A percentile compares a stretch with the other conserved stretches of the same genome.
phyloP scores from a whole-genome alignment of 2,329 filamentous ascomycete genomes.

The Monosporascus sp. region DNA sequence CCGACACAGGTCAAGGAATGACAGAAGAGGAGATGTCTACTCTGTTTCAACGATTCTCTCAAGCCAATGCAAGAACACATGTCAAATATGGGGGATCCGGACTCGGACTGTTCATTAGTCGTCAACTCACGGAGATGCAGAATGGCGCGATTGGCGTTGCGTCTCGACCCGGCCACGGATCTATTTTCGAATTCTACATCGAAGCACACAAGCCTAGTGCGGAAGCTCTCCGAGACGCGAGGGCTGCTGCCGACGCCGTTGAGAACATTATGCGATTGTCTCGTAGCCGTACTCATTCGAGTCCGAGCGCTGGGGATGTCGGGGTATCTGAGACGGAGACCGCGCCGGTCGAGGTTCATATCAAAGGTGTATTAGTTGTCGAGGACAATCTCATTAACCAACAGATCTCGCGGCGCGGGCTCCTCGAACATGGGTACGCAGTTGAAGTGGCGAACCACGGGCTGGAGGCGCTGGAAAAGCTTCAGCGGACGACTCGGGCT shows the following conservation, averaged over 20 bases:
- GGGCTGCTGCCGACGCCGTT: slow-evolving; percentile 30
- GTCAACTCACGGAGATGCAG: slow-evolving; percentile 68
- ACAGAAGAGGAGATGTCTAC: slow-evolving; percentile 58
- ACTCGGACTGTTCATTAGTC: slow-evolving; percentile 67
- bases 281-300: slow-evolving; percentile 4
- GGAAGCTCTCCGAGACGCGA: slow-evolving; percentile 34
- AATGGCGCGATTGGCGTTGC: slow-evolving; percentile 70
- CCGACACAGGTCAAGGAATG: slow-evolving; percentile 62
- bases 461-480: slow-evolving; percentile 48
- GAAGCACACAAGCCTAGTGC: slow-evolving; percentile 40
- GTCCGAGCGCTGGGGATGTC: slow-evolving; percentile 3
- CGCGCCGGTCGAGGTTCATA: slow-evolving; percentile 15
- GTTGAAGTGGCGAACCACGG: slow-evolving; percentile 59
- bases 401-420: slow-evolving; percentile 55
- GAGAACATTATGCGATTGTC: slow-evolving; percentile 22
- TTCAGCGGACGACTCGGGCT: slow-evolving; percentile 14
- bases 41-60: slow-evolving; percentile 62
- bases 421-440: slow-evolving; percentile 52
- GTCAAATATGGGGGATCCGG: slow-evolving; percentile 67
- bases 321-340: slow-evolving; percentile 8
- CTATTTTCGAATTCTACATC: slow-evolving; percentile 71
- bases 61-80: slow-evolving; percentile 62
- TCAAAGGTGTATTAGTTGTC: slow-evolving; percentile 53
- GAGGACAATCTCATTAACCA: slow-evolving; percentile 66
- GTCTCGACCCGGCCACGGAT: slow-evolving; percentile 59